Evolutionary conservation across 2,329 filamentous ascomycete species (phyloP), one percentile per base, ranked within the genome.

Genomic region (Fusarium gaditjirri): DNA sequence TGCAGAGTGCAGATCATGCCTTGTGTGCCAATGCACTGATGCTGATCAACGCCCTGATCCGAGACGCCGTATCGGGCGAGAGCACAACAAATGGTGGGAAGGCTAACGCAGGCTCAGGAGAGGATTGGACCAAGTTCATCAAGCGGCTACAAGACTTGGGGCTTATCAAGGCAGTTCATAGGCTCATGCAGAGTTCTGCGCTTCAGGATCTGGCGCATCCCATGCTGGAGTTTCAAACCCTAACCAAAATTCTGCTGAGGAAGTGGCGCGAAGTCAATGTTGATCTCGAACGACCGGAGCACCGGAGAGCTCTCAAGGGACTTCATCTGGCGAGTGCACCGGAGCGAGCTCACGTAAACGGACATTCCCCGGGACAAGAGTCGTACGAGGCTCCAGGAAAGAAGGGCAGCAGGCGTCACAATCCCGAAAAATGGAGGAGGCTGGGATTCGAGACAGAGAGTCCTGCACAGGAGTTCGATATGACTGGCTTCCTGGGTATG

Each of bases 91-190:
- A 72, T 33, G 73, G 77, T 19, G 75, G 78, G 58, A 78, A 81
- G 27, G 72, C 71, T 10, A 75, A 78, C 35, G 70, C 68, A n/a
- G 50, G 70, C 8, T 75, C 76, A 38, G 77, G 80, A 19, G 91
- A 93, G 68, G 95, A 98, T 77, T 98, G 96, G 95, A 93, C 94
- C 53, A 96, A 93, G 77, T 97, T 98, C 77, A 95, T 99, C 81
- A 97, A 97, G 84, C 88, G 91, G 72, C 83, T 99, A 73, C 96
- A 98, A 81, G 95, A 98, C 82, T 84, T 98, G 35, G 96, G 95
- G 2, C 90, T 98, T 42, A 97, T 98, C 73, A 94, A 94, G 81
- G 93, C 94, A 14, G 95, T 97, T 19, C 98, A 94, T 81, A 90
- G 90, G 72, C 88, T 99, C 62, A 98, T 98, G 94, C 95, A 97